Evolutionary conservation across 176 grass and related monocot species (phyloP), one percentile per base, ranked within the genome.

Genomic region (Avena sativa): DNA sequence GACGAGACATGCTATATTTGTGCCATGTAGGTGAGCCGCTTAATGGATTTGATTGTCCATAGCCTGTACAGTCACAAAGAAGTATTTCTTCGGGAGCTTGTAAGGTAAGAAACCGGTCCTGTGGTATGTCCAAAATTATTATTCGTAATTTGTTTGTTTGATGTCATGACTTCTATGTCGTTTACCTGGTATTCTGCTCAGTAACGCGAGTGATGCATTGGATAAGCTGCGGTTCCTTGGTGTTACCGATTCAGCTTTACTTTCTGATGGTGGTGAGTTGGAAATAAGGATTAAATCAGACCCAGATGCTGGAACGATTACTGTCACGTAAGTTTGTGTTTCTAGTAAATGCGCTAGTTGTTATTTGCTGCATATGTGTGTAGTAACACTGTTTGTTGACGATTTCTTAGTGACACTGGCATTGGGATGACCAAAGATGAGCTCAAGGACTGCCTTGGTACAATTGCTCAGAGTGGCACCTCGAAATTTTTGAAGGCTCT

Each of bases 361-460:
- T 77, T 56, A 59, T 34, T 28, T 48, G 61, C 0, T 52, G 64
- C 0, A 61, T 14, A 47, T 6, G 9, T 73, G 32, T 86, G 1
- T 8, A 81, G 30, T 60, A 26, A 53, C 15, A 23, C 59, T 80
- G 82, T 79, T 91, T 65, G 5, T 2, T 83, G 25, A 66, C 15
- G 48, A 98, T 83, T 4, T 57, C 60, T 17, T 82, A 98, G 96
- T 71, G 96, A 98, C 81, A 94, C 86, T 91, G 92, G 96, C 74
- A 90, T 95, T 92, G 96, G 96, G 62, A 98, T 98, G 96, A 98
- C 93, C 26, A 98, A 98, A 84, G 91, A 95, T 53, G 96, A 98
- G 32, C 93, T 98, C 72, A 90, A 94, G 60, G 96, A 98, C 88
- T 98, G 96, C 87, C 96, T 98, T 79, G 96, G 96, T 47, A 98